These are phyloP conservation scores for Claviceps spartinae DNA, from an alignment of 2,329 filamentous ascomycete species.

Conservation along the genomic window DNA sequence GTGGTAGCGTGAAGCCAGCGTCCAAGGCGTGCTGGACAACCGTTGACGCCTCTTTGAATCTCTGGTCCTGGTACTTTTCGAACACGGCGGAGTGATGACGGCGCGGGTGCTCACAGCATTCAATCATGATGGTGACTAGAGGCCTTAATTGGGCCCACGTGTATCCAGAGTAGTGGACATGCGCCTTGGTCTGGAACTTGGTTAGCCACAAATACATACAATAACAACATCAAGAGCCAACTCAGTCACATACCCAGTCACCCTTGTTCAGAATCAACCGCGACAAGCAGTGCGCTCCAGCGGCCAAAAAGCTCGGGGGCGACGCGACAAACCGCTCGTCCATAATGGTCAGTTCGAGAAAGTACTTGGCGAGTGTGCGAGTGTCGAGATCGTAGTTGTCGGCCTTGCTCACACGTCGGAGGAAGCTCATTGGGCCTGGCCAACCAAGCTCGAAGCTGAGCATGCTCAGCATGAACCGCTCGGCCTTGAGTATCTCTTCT, in stretches of 20 bases:
- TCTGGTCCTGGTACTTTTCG: slow-evolving; percentile 81
- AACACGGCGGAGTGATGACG: slow-evolving; percentile 79
- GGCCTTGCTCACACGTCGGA: slow-evolving; percentile 92
- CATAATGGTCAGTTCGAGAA: slow-evolving; percentile 93
- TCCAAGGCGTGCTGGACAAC: slow-evolving; percentile 66
- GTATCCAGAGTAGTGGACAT: slow-evolving; percentile 90
- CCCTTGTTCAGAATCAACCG: slow-evolving; percentile 83
- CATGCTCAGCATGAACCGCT: slow-evolving; percentile 97
- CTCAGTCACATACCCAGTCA: slow-evolving; percentile 58
- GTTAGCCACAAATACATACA: slow-evolving; percentile 1
- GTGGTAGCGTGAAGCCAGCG: slow-evolving; percentile 41
- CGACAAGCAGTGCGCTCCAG: slow-evolving; percentile 83
- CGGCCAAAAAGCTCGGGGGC: slow-evolving; percentile 79
- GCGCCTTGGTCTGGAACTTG: slow-evolving; percentile 51
- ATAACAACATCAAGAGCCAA: background rate
- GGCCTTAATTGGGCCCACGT: slow-evolving; percentile 73
- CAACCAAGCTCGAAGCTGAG: slow-evolving; percentile 90
- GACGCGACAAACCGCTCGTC: slow-evolving; percentile 92
- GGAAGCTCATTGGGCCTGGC: slow-evolving; percentile 98
- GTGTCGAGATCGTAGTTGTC: slow-evolving; percentile 96
- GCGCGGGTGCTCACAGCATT: slow-evolving; percentile 71
- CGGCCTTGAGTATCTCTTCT: slow-evolving; percentile 92
- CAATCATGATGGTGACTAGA: slow-evolving; percentile 63
- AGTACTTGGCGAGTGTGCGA: slow-evolving; percentile 91
- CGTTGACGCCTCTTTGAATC: slow-evolving; percentile 71